Evolutionary conservation across 2,329 filamentous ascomycete genomes (phyloP), one percentile per base, ranked within the genome.

Genomic region (Diaporthe batatas): DNA sequence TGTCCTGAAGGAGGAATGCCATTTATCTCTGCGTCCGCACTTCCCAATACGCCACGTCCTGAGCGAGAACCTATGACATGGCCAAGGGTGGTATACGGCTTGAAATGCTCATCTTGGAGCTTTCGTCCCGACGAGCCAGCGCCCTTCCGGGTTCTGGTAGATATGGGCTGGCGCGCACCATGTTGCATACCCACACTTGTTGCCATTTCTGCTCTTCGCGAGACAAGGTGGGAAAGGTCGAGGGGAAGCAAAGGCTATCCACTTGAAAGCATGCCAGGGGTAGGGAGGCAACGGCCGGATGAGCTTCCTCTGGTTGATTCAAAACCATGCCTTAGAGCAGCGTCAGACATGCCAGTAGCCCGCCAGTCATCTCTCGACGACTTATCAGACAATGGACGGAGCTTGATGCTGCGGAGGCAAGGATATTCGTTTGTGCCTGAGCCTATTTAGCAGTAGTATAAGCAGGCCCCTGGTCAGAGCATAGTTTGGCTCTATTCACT

Each of bases 301-400:
- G 55, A 70, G 39, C 36, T 42, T 42, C 55, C 36, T 64, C 51
- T 47, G 70, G 65, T 23, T 54, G 55, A 51, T 62, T 59, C 49
- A 54, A 10, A 49, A 55, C 58, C 68, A 65, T 34, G 57, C 39
- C 18, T 42, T 68, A 42, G 57, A 67, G 29, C 64, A 49, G 55
- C 25, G 18, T 64, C 39, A 36, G 53, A 70, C 42, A 39, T n/a
- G 6, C 42, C 36, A 11, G 12, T 21, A 25, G 68, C 39, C 69
- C 68, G 58, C 72, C 74, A 75, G 69, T 75, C 47, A 75, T 55
- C 72, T 74, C 44, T 62, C 74, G 58, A 74, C 57, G 42, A 73
- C 71, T 75, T 75, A 75, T 75, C 74, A 65, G 36, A 32, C 58
- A 18, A 34, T 54, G 11, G n/a, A 73, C 21, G 64, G 64, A 73